These are phyloP conservation scores for Rossbeevera mucosa DNA, from an alignment of 768 basidiomycete species.

Conservation along the genomic window DNA sequence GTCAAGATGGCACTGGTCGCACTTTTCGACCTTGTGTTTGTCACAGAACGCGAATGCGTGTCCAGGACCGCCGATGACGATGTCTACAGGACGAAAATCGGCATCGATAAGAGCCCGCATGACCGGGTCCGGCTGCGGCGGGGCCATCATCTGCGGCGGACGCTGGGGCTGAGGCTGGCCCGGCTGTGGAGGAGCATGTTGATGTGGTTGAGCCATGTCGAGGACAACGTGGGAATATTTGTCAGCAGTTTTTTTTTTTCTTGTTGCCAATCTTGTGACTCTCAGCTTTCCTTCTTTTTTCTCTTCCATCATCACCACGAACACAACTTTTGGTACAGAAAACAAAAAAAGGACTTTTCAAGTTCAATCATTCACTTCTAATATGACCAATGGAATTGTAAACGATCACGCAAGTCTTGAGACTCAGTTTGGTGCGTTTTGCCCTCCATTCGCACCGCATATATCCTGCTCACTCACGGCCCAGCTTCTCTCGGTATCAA, in stretches of 20 bases:
- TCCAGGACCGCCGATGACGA: slow-evolving; percentile 52
- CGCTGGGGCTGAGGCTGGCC: slow-evolving; percentile 24
- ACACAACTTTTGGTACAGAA: slow-evolving; percentile 23
- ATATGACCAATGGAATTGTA: slow-evolving; percentile 93
- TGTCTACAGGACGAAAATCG: slow-evolving; percentile 55
- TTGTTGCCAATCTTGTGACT: slow-evolving; percentile 11
- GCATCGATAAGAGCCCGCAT: slow-evolving; percentile 76
- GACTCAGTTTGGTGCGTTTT: slow-evolving; percentile 62
- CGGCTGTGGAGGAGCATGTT: slow-evolving; percentile 44
- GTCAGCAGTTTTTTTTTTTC: slow-evolving; percentile 31
- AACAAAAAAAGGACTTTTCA: slow-evolving; percentile 21
- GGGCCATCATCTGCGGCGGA: slow-evolving; percentile 39
- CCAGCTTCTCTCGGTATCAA: slow-evolving; percentile 73
- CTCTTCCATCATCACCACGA: slow-evolving; percentile 26
- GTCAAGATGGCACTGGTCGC: slow-evolving; percentile 68
- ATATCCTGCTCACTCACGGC: slow-evolving; percentile 1
- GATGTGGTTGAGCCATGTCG: slow-evolving; percentile 67
- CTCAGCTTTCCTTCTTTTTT: slow-evolving; percentile 22
- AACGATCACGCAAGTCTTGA: slow-evolving; percentile 71
- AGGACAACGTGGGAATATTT: slow-evolving; percentile 21
- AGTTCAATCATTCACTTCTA: slow-evolving; percentile 37
- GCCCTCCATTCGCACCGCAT: neutral
- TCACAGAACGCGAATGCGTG: slow-evolving; percentile 56
- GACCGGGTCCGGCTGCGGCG: slow-evolving; percentile 59
- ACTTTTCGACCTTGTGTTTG: slow-evolving; percentile 67